These are phyloP conservation scores for Eucalyptus cladocalyx DNA, from an alignment of 345 rosid genomes.

Conservation along the genomic window DNA sequence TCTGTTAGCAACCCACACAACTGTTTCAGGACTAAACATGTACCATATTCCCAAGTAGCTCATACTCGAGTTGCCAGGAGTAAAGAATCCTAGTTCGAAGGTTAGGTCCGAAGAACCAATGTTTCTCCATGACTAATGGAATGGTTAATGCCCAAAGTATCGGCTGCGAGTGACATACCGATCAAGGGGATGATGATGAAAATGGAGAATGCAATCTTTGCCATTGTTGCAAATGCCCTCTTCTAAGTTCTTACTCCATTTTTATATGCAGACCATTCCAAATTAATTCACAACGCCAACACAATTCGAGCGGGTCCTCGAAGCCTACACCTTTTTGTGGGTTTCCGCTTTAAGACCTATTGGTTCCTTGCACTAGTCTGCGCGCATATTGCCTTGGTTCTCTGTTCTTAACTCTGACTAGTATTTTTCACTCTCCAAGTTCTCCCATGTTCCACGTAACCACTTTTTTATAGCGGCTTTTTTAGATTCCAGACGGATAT, in stretches of 20 bases:
- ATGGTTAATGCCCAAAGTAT: not conserved
- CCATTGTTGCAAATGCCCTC: not conserved
- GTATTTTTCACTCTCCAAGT: not conserved
- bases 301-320: not conserved
- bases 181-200: not conserved
- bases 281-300: not conserved
- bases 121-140: not conserved
- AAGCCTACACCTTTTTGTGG: not conserved
- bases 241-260: not conserved
- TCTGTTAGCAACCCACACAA: constrained; percentile 43
- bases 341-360: not conserved
- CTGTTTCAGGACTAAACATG: not conserved
- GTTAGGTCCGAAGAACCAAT: not conserved
- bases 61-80: not conserved
- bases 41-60: constrained; percentile 28
- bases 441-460: not conserved
- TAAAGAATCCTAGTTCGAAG: constrained; percentile 12
- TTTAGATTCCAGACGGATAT: not conserved
- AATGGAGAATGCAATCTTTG: not conserved
- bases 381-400: not conserved
- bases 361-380: not conserved
- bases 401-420: not conserved
- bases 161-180: not conserved
- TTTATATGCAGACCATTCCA: not conserved
- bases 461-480: not conserved